A percentile compares a stretch with the other conserved stretches of the same genome.
Conservation (phyloP, 345 rosid genomes). For the Hibiscus trionum region DNA sequence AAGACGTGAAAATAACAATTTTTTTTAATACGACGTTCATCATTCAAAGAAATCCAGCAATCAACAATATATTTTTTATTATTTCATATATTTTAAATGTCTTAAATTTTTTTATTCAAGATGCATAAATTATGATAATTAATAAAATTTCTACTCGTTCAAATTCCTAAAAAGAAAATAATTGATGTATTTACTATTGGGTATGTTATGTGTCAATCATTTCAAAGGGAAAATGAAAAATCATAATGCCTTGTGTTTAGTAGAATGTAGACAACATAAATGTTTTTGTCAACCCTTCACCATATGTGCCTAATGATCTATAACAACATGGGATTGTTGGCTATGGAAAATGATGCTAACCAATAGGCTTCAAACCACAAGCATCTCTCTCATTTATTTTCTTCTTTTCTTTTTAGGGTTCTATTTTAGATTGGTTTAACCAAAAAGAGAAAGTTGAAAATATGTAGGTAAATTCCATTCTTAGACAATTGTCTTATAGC, state of each 20-base stretch:
- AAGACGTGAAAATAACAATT: too few relatives aligned
- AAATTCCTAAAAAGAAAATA: background rate
- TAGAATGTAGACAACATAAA: background rate
- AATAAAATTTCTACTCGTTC: background rate
- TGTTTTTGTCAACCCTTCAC: conserved; percentile 7
- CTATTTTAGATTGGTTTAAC: background rate
- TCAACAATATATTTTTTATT: too few relatives aligned
- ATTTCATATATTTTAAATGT: too few relatives aligned
- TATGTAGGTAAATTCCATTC: background rate
- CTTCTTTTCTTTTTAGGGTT: background rate
- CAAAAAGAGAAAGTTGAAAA: background rate
- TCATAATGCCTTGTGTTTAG: background rate
- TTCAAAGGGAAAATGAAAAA: background rate
- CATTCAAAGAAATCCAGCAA: too few relatives aligned
- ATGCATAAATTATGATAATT: background rate
- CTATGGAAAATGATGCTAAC: conserved; percentile 15
- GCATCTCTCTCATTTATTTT: conserved; percentile 6
- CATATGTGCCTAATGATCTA: background rate
- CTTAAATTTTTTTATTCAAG: too few relatives aligned
- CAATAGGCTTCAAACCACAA: conserved; percentile 6
- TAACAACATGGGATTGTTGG: conserved; percentile 8
- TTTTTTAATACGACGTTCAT: too few relatives aligned
- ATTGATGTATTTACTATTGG: background rate
- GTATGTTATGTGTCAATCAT: background rate
- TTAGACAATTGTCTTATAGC: background rate